A percentile compares a stretch with the other conserved stretches of the same genome.
Conservation (phyloP, 2,329 filamentous ascomycete species). For the Akanthomyces lecanii region DNA sequence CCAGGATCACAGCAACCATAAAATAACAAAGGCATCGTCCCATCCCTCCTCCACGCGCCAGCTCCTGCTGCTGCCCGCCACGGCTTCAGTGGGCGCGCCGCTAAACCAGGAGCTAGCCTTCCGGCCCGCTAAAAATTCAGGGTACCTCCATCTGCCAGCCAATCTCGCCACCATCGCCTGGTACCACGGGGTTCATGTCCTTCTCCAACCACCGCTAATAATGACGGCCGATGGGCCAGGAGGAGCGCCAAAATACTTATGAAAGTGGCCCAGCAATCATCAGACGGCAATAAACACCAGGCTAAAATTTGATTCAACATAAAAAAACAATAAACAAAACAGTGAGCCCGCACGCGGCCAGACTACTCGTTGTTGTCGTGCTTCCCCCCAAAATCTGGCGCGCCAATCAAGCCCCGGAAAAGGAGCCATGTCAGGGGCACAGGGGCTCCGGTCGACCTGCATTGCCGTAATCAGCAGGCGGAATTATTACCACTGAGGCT, state of each 20-base stretch:
- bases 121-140: background rate
- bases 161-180: background rate
- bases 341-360: background rate
- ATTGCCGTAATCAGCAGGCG: background rate
- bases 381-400: background rate
- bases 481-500: background rate
- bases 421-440: background rate
- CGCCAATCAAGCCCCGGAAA: background rate
- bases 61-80: too few relatives aligned
- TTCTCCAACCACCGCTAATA: background rate
- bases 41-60: too few relatives aligned
- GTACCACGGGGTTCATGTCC: background rate
- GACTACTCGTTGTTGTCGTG: background rate
- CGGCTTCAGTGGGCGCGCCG: too few relatives aligned
- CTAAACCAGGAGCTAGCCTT: background rate
- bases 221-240: background rate
- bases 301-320: background rate
- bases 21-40: too few relatives aligned
- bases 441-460: constrained; percentile 1
- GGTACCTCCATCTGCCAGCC: background rate
- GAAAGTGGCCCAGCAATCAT: too few relatives aligned
- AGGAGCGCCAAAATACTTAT: too few relatives aligned
- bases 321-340: background rate
- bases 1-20: too few relatives aligned
- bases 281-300: too few relatives aligned